Evolutionary conservation across 169 alveolate genomes (phyloP).

Genomic region (Cystoisospora suis): DNA sequence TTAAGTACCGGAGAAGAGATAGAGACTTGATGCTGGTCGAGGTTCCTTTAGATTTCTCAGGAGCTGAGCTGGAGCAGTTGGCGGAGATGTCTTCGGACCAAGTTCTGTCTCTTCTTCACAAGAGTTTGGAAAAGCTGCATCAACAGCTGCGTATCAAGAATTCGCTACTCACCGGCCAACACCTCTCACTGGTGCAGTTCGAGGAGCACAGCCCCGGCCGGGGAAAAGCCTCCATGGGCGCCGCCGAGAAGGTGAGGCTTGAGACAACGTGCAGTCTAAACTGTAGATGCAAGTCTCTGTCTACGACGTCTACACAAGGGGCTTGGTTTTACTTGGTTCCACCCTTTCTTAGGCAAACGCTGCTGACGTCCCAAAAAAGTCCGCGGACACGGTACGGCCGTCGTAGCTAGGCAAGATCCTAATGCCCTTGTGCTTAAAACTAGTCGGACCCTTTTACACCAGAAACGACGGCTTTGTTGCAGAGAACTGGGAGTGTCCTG

Average conservation of each 20-base stretch:
- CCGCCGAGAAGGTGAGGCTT: neutral
- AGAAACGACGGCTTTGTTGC: too few relatives aligned
- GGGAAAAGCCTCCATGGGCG: neutral
- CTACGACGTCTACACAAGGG: too few relatives aligned
- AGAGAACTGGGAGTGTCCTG: too few relatives aligned
- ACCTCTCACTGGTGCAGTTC: neutral
- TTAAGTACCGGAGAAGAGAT: neutral
- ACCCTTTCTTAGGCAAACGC: too few relatives aligned
- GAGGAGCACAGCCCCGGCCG: too few relatives aligned
- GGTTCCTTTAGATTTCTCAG: neutral
- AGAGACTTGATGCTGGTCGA: neutral
- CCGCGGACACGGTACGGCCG: too few relatives aligned
- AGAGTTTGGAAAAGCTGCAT: neutral
- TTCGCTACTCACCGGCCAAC: neutral
- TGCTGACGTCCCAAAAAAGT: too few relatives aligned
- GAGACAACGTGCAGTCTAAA: neutral
- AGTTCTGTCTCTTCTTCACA: neutral
- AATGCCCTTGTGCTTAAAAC: too few relatives aligned
- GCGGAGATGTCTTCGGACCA: neutral
- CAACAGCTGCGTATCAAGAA: neutral
- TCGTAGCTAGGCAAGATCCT: too few relatives aligned
- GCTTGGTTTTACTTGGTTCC: too few relatives aligned
- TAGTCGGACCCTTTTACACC: too few relatives aligned
- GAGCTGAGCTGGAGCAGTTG: neutral
- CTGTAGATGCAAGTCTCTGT: too few relatives aligned